Base-by-base conservation (phyloP, 2,329 filamentous ascomycete genomes). In the Coniochaeta prunicola region DNA sequence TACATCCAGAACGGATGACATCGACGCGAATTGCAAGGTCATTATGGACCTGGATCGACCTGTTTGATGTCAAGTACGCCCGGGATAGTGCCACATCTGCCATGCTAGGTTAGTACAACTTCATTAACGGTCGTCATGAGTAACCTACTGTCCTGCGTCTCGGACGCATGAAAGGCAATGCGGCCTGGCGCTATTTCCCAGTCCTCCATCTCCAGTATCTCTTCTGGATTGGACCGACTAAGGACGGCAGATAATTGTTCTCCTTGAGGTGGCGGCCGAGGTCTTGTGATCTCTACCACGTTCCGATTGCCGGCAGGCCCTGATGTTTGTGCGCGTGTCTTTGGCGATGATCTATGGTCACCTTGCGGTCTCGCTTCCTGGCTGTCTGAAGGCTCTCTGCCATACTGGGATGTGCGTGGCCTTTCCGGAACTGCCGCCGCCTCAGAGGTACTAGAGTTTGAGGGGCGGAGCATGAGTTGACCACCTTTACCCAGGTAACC, bases 121-220 rank as follows among this genome's bases (percentile, higher is more conserved):
- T 13, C 21, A 24, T 9, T 38, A 4, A n/a, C 7, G n/a, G n/a
- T 38, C 36, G 9, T 38, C 15, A n/a, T 15, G 21, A 13, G 17
- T 1, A 2, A 60, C 64, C 59, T 64, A 68, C 68, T 66, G 19
- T 67, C 59, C 1, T 55, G 19, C 2, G 56, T 57, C 0, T 53
- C 42, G 2, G n/a, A 55, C 5, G 45, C 21, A 4, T 55, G 30
- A n/a, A 63, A 63, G 4, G 61, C 61, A 34, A 73, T 62, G 3
- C 69, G 65, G 2, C 72, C 72, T 0, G 72, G 72, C 1, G 70
- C 71, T 1, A 73, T 34, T 56, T 74, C 71, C 72, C 72, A 74
- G 12, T 69, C 66, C 58, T 73, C 71, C 70, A 73, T 72, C 57
- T 73, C 70, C 8, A 72, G 64, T 1, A 63, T 53, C 1, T 66